Evolutionary conservation across 2,329 filamentous ascomycete species (phyloP).

Genomic region (Pseudocercospora fuligena): DNA sequence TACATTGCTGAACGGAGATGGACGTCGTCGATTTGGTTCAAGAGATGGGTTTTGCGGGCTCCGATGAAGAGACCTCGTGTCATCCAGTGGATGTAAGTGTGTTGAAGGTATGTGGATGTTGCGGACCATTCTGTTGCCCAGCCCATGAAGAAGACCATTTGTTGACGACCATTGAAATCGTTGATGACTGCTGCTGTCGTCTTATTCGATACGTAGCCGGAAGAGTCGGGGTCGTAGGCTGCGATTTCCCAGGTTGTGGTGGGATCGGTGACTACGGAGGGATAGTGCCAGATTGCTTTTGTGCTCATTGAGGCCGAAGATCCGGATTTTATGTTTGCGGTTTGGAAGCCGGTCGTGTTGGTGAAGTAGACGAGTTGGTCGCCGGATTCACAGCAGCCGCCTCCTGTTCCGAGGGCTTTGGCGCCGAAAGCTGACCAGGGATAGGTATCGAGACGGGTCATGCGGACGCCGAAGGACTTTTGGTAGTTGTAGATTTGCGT

Average conservation of each 20-base stretch:
- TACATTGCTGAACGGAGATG: conserved; percentile 15
- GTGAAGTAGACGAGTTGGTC: conserved; percentile 19
- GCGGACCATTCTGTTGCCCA: conserved; percentile 20
- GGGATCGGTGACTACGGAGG: conserved; percentile 10
- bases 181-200: conserved; percentile 17
- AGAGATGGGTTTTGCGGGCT: conserved; percentile 11
- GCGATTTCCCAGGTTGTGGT: conserved; percentile 16
- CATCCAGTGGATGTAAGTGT: conserved; percentile 22
- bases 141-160: conserved; percentile 20
- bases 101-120: conserved; percentile 13
- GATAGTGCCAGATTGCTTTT: conserved; percentile 20
- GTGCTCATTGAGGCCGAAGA: conserved; percentile 10
- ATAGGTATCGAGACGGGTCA: conserved; percentile 17
- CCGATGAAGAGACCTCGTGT: conserved; percentile 17
- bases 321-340: conserved; percentile 10
- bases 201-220: not conserved
- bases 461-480: conserved; percentile 18
- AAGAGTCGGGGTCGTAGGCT: conserved; percentile 7
- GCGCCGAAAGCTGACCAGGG: conserved; percentile 18
- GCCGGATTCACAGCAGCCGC: conserved; percentile 14
- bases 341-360: conserved; percentile 12
- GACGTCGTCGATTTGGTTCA: conserved; percentile 17
- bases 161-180: conserved; percentile 16
- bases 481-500: conserved; percentile 17
- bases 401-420: conserved; percentile 8